phyloP scores from a whole-genome alignment of 495 filamentous ascomycete species.

The Cercophora sp. region DNA sequence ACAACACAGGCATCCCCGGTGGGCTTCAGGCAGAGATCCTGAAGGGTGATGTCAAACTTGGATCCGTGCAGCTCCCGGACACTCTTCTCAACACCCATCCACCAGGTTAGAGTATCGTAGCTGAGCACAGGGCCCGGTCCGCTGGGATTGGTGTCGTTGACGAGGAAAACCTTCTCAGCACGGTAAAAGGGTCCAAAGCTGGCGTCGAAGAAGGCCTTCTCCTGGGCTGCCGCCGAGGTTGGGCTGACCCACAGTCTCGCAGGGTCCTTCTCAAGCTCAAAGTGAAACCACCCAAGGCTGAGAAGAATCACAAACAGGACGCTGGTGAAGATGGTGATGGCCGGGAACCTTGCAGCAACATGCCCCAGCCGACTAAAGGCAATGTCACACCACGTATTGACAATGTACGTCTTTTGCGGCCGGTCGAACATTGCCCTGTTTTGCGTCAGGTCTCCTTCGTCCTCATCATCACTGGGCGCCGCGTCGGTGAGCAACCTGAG shows the following conservation, averaged over 20 bases:
- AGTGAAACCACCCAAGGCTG: slow-evolving; percentile 81
- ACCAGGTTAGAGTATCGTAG: slow-evolving; percentile 87
- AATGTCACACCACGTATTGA: slow-evolving; percentile 75
- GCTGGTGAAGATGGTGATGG: slow-evolving; percentile 70
- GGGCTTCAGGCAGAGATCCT: slow-evolving; percentile 92
- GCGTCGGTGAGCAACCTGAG: slow-evolving; percentile 82
- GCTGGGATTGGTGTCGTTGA: slow-evolving; percentile 70
- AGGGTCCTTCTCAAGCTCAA: slow-evolving; percentile 81
- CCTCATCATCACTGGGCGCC: slow-evolving; percentile 82
- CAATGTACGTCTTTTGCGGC: slow-evolving; percentile 64
- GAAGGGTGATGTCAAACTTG: slow-evolving; percentile 58
- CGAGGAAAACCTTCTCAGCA: slow-evolving; percentile 86
- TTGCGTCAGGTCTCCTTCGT: slow-evolving; percentile 75
- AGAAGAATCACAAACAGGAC: slow-evolving; percentile 67
- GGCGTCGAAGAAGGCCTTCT: slow-evolving; percentile 92
- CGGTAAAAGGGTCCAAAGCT: slow-evolving; percentile 96
- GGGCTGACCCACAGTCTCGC: slow-evolving; percentile 95
- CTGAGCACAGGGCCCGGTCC: slow-evolving; percentile 72
- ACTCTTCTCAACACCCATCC: slow-evolving; percentile 83
- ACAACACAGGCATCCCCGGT: slow-evolving; percentile 87
- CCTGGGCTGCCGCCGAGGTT: slow-evolving; percentile 80
- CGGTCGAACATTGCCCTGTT: slow-evolving; percentile 65
- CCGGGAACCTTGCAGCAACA: slow-evolving; percentile 75
- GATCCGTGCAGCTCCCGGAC: slow-evolving; percentile 65
- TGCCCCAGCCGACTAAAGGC: slow-evolving; percentile 81